A percentile compares a stretch with the other conserved stretches of the same genome.
Conservation (phyloP, 2,329 filamentous ascomycete species). For the Monilinia fructicola region DNA sequence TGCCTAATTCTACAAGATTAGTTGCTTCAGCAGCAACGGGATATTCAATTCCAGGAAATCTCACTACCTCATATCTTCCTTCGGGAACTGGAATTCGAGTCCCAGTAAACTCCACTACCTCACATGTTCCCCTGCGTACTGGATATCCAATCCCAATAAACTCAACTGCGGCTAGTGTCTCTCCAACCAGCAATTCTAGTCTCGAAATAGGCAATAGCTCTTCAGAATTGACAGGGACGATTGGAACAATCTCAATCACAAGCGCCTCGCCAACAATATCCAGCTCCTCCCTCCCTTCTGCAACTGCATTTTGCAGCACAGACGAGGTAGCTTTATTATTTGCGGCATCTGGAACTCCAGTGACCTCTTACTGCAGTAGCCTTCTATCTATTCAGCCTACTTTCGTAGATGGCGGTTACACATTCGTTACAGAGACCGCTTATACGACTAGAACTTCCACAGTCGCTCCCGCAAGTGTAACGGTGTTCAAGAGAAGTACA, state of each 20-base stretch:
- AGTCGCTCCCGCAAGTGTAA: neutral
- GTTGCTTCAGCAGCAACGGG: neutral
- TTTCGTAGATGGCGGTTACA: neutral
- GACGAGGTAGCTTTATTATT: neutral
- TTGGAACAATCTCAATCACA: neutral
- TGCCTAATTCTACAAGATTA: too few relatives aligned
- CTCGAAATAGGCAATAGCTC: neutral
- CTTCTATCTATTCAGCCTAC: conserved; percentile 8
- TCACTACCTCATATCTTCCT: neutral
- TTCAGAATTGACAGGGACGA: neutral
- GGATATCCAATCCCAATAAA: neutral
- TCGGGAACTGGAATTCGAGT: neutral
- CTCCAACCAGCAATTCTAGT: neutral
- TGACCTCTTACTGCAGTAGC: conserved; percentile 10
- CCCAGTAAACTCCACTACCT: neutral
- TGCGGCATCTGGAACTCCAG: neutral
- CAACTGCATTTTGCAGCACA: conserved; percentile 8
- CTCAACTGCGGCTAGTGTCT: neutral
- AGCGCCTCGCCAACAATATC: conserved; percentile 1
- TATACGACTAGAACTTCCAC: conserved; percentile 4
- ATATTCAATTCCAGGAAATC: neutral
- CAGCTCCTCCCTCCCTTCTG: neutral
- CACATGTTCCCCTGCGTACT: neutral
- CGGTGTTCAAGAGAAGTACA: neutral
- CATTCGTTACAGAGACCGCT: neutral